These are phyloP conservation scores for Adiantum capillusveneris DNA, from an alignment of 75 land plant species.

Conservation along the genomic window DNA sequence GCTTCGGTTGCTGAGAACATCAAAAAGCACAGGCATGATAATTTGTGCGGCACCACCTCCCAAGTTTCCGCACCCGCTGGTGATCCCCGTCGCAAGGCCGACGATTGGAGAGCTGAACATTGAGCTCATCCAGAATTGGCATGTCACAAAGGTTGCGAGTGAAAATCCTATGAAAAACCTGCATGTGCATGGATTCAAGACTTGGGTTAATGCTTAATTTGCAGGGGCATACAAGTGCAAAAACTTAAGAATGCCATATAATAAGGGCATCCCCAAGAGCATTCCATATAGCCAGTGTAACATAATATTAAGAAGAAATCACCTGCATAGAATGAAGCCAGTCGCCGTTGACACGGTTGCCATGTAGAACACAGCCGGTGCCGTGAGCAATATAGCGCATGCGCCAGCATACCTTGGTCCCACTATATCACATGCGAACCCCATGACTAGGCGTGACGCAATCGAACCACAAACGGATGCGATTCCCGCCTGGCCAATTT, in stretches of 20 bases:
- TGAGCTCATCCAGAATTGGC: no score
- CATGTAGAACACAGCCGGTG: no score
- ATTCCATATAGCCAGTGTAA: slow-evolving; percentile 49
- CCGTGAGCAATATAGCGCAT: no score
- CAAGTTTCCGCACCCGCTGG: slow-evolving; percentile 86
- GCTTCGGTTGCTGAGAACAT: slow-evolving; percentile 22
- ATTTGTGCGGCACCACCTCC: slow-evolving; percentile 89
- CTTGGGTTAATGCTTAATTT: no score
- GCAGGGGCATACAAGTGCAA: slow-evolving; percentile 68
- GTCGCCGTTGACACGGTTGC: no score
- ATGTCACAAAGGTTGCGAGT: no score
- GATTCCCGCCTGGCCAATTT: slow-evolving; percentile 74
- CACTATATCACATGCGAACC: no score
- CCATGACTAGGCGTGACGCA: slow-evolving; percentile 59
- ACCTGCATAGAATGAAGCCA: slow-evolving; percentile 72
- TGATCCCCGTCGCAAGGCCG: slow-evolving; percentile 62
- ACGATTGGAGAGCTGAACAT: slow-evolving; percentile 76
- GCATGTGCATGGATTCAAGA: slow-evolving; percentile 80
- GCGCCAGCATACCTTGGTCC: no score
- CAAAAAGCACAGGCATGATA: slow-evolving; percentile 65
- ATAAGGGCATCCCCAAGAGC: slow-evolving; percentile 39
- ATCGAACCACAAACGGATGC: slow-evolving; percentile 80
- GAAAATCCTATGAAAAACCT: no score
- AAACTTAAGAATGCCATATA: slow-evolving; percentile 66
- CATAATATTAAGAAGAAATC: slow-evolving; percentile 61